phyloP scores from a whole-genome alignment of 1,284 basidiomycete species.

The Melampsora americana region DNA sequence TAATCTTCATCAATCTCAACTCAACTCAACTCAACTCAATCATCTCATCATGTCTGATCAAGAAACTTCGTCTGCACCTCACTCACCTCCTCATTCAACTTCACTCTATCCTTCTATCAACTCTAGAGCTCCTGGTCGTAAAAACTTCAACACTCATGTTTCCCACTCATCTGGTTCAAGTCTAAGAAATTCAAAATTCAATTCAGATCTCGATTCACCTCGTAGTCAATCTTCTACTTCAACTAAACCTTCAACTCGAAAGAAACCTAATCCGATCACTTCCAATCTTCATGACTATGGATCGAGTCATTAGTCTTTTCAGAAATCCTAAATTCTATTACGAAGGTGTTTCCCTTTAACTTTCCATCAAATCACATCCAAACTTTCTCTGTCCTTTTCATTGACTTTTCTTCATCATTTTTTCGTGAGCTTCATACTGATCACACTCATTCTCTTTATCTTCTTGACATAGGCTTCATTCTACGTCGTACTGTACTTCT shows the following conservation, averaged over 20 bases:
- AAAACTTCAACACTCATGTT: neutral
- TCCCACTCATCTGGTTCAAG: neutral
- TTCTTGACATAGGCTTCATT: slow-evolving; percentile 20
- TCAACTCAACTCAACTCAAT: too few species aligned
- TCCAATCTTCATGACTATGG: slow-evolving; percentile 19
- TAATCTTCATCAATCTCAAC: neutral
- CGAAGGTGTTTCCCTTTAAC: neutral
- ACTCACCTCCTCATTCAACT: neutral
- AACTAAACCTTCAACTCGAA: neutral
- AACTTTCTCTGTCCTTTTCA: neutral
- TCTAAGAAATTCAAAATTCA: neutral
- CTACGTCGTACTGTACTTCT: slow-evolving; percentile 23
- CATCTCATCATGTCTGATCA: slow-evolving; percentile 1
- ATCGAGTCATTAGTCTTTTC: slow-evolving; percentile 16
- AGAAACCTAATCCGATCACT: slow-evolving; percentile 6
- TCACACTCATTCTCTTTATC: neutral
- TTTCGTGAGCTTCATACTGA: neutral
- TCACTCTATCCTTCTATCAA: neutral
- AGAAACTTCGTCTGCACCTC: neutral
- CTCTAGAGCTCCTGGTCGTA: slow-evolving; percentile 2
- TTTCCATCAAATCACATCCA: neutral
- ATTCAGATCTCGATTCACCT: neutral
- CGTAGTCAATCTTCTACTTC: neutral
- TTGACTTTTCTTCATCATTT: neutral
- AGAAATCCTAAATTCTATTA: slow-evolving; percentile 31